A percentile compares a stretch with the other conserved stretches of the same genome.
These are phyloP conservation scores for Gaertneriomyces sp. DNA, from an alignment of 192 early-diverging fungal genomes.

Conservation along the genomic window DNA sequence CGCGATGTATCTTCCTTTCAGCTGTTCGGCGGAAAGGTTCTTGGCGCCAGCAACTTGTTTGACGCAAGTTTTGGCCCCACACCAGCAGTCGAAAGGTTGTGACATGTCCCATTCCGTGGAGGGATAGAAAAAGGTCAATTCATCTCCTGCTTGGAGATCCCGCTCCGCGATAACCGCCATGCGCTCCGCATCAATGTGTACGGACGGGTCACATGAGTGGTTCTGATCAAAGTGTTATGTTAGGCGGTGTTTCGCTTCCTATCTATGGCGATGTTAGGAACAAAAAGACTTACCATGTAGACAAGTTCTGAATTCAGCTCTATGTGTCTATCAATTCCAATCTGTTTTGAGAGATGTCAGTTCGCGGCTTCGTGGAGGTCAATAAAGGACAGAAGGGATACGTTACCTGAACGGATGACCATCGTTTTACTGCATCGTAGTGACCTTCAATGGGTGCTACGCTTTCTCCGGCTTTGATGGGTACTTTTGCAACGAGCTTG, in stretches of 20 bases:
- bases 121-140: conserved; percentile 49
- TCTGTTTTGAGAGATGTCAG: too few species aligned
- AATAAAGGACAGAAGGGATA: too few species aligned
- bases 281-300: conserved; percentile 21
- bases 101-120: conserved; percentile 49
- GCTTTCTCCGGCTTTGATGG: conserved; percentile 18
- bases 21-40: conserved; percentile 6
- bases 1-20: conserved; percentile 14
- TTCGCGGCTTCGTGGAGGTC: too few species aligned
- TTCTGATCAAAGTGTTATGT: conserved; percentile 19
- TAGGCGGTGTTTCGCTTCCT: neutral
- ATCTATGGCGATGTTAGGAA: neutral
- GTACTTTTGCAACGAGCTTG: conserved; percentile 19
- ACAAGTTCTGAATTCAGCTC: conserved; percentile 40
- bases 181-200: conserved; percentile 16
- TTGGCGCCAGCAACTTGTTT: conserved; percentile 31
- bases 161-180: conserved; percentile 25
- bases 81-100: conserved; percentile 50
- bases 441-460: conserved; percentile 24
- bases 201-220: conserved; percentile 43
- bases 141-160: conserved; percentile 41
- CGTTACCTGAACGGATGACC: neutral
- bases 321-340: conserved; percentile 24
- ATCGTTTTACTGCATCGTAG: conserved; percentile 16
- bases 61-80: conserved; percentile 33